Conservation (phyloP, 1,139 yeast genomes). For the Suzukiozyma palmioleophila region DNA sequence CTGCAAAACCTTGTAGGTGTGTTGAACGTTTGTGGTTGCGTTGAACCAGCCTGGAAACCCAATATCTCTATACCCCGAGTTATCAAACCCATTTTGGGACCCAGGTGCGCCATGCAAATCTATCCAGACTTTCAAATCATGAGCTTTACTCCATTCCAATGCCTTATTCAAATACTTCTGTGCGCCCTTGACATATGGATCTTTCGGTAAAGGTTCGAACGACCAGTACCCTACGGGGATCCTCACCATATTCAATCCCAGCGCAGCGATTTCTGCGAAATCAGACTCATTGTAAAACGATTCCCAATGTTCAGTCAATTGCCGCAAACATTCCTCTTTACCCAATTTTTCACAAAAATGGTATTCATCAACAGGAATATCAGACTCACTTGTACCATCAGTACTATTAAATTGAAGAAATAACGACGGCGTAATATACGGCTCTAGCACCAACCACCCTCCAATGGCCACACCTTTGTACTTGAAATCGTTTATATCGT, state of each 20-base stretch:
- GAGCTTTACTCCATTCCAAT: slow-evolving; percentile 47
- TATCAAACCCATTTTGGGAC: slow-evolving; percentile 69
- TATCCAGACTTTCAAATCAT: slow-evolving; percentile 54
- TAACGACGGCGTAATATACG: slow-evolving; percentile 60
- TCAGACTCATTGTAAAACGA: slow-evolving; percentile 54
- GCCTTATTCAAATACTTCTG: slow-evolving; percentile 50
- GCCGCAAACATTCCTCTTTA: slow-evolving; percentile 30
- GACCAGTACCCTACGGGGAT: slow-evolving; percentile 73
- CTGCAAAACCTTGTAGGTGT: slow-evolving; percentile 41
- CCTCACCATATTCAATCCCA: slow-evolving; percentile 58
- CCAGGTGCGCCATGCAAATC: slow-evolving; percentile 68
- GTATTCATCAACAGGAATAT: slow-evolving; percentile 56
- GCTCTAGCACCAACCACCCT: slow-evolving; percentile 62
- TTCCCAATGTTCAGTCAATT: slow-evolving; percentile 50
- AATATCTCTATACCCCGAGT: slow-evolving; percentile 52
- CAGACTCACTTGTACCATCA: slow-evolving; percentile 23
- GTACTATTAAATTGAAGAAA: slow-evolving; percentile 35
- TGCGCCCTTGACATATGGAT: slow-evolving; percentile 60
- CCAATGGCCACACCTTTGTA: slow-evolving; percentile 55
- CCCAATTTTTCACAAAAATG: slow-evolving; percentile 49
- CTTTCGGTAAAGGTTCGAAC: slow-evolving; percentile 41
- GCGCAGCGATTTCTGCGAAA: slow-evolving; percentile 39
- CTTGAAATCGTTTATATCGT: slow-evolving; percentile 20
- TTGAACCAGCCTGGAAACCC: slow-evolving; percentile 50
- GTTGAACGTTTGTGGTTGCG: slow-evolving; percentile 32